Conservation (phyloP, 768 basidiomycete species). For the Boletus bicolor region DNA sequence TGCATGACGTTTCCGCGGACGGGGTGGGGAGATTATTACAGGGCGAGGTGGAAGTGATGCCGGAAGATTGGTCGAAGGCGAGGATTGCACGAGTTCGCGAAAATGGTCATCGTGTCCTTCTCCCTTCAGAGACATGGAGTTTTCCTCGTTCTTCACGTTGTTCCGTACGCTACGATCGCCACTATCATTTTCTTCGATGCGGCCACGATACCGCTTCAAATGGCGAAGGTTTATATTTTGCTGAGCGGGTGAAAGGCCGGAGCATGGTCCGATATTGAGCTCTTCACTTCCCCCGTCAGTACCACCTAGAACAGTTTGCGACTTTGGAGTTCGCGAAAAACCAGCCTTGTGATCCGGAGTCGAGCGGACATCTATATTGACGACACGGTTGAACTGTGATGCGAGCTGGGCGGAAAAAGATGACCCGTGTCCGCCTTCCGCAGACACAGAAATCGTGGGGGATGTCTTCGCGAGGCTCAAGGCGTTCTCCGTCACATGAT, state of each 20-base stretch:
- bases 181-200: conserved; percentile 24
- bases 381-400: conserved; percentile 10
- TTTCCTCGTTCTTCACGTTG: conserved; percentile 24
- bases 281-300: conserved; percentile 9
- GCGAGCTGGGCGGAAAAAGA: conserved; percentile 12
- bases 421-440: conserved; percentile 12
- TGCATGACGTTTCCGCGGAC: conserved; percentile 15
- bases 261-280: conserved; percentile 22
- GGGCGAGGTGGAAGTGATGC: conserved; percentile 18
- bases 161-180: conserved; percentile 29
- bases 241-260: conserved; percentile 24
- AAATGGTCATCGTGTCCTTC: conserved; percentile 18
- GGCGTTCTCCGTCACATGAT: neutral
- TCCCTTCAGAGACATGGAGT: conserved; percentile 1
- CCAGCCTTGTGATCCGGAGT: conserved; percentile 9
- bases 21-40: conserved; percentile 24
- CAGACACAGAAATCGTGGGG: conserved; percentile 4
- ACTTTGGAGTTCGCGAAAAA: conserved; percentile 21
- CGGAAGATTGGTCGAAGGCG: neutral
- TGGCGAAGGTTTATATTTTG: conserved; percentile 31
- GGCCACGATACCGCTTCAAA: conserved; percentile 25
- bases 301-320: conserved; percentile 22
- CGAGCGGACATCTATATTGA: neutral
- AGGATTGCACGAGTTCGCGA: neutral
- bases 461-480: neutral